Evolutionary conservation across 2,329 filamentous ascomycete species (phyloP), one percentile per base, ranked within the genome.

Genomic region (Sclerotinia nivalis): DNA sequence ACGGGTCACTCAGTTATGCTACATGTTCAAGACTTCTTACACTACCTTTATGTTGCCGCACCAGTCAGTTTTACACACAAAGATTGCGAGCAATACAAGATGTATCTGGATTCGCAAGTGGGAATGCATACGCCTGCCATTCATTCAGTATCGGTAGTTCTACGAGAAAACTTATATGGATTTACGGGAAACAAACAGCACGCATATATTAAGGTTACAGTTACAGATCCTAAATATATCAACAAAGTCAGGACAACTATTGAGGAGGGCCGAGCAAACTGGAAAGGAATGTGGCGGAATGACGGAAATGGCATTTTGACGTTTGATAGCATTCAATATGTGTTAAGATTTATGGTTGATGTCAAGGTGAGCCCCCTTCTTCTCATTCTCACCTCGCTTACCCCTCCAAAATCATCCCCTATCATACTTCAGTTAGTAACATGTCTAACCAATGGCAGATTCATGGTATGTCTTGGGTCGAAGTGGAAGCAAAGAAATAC

Each of bases 341-440:
- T 98, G 37, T 82, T 98, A 74, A 88, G 96, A 66, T 98, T 99
- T 81, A 99, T 99, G 96, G 95, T 99, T 64, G 96, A 99, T 80
- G 96, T 92, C 74, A 91, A 94, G 80, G 90, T 92, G 83, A 75
- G 82, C 67, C 22, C 10, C 22, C 28, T 15, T n/a, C 12, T 45
- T 45, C 43, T 12, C 40, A 9, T 25, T 25, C 15, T 18, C 31
- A 4, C 28, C 45, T 50, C 28, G 1, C 12, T 50, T 3, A 0
- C 43, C 45, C 40, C 8, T 34, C 52, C 34, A 37, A 8, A n/a
- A n/a, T 13, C 20, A 56, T 22, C 31, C 31, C 20, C 20, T 37
- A 56, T 31, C 10, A 37, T 34, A 50, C 20, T 25, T 13, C 37
- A 15, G 8, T 25, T 22, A 1, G 15, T n/a, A 58, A 22, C 49